Evolutionary conservation across 352 stramenopile species (phyloP).

Genomic region (Phytophthora pini): DNA sequence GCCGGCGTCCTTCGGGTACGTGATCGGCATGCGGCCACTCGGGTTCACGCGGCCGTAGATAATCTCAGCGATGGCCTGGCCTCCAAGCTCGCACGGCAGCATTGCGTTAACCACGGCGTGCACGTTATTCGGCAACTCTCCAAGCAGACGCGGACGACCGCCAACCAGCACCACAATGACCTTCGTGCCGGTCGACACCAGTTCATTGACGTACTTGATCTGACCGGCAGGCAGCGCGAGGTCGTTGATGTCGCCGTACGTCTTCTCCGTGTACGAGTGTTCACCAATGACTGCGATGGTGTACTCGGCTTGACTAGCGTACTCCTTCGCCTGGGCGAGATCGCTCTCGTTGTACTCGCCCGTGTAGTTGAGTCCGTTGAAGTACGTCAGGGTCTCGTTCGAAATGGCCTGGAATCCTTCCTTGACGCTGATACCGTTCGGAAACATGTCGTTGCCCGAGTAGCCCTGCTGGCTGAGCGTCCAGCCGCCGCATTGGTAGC

Average conservation of each 20-base stretch:
- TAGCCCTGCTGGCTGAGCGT: slow-evolving; percentile 83
- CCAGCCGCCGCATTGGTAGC: slow-evolving; percentile 79
- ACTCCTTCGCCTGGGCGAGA: slow-evolving; percentile 57
- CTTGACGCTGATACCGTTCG: slow-evolving; percentile 67
- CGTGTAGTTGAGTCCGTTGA: slow-evolving; percentile 61
- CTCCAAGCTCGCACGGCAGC: slow-evolving; percentile 76
- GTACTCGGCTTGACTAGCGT: slow-evolving; percentile 58
- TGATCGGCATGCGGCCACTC: slow-evolving; percentile 85
- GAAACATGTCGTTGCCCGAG: slow-evolving; percentile 68
- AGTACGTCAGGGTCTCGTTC: slow-evolving; percentile 45
- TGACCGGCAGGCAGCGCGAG: slow-evolving; percentile 66
- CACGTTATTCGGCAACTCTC: slow-evolving; percentile 50
- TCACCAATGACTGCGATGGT: slow-evolving; percentile 83
- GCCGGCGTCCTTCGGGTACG: slow-evolving; percentile 69
- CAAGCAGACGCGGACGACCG: slow-evolving; percentile 78
- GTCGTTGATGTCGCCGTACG: slow-evolving; percentile 80
- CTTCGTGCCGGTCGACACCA: slow-evolving; percentile 69
- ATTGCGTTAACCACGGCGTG: slow-evolving; percentile 82
- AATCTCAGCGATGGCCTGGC: slow-evolving; percentile 85
- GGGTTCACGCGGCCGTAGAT: slow-evolving; percentile 83
- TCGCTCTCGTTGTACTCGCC: slow-evolving; percentile 55
- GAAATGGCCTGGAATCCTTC: slow-evolving; percentile 50
- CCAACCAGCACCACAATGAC: slow-evolving; percentile 81
- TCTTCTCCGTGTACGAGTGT: slow-evolving; percentile 82
- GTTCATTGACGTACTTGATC: slow-evolving; percentile 71